A percentile compares a stretch with the other conserved stretches of the same genome.
These are phyloP conservation scores for Pseudohyphozyma bogoriensis DNA, from an alignment of 768 basidiomycete species.

Conservation along the genomic window DNA sequence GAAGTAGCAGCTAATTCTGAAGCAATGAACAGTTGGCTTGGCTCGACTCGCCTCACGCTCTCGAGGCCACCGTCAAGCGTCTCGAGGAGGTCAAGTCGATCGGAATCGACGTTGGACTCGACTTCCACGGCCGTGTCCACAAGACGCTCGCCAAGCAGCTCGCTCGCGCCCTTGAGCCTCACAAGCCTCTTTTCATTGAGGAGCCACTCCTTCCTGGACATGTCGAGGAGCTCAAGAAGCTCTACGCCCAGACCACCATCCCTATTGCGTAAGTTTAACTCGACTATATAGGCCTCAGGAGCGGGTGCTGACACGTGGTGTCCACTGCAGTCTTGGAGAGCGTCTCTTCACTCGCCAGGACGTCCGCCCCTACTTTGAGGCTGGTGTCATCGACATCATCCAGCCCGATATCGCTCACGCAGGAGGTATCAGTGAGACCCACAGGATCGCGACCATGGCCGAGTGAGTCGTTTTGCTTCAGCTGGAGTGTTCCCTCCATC, in stretches of 20 bases:
- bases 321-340: conserved; percentile 39
- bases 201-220: conserved; percentile 54
- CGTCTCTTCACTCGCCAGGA: conserved; percentile 55
- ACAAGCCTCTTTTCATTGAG: conserved; percentile 57
- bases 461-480: conserved; percentile 35
- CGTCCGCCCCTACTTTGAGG: conserved; percentile 56
- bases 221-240: conserved; percentile 53
- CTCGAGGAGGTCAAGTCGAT: conserved; percentile 48
- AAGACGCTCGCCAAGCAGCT: conserved; percentile 62
- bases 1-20: background rate
- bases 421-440: conserved; percentile 48
- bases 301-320: too few species aligned
- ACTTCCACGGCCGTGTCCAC: conserved; percentile 62
- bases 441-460: conserved; percentile 50
- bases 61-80: conserved; percentile 48
- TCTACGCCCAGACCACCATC: conserved; percentile 48
- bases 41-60: conserved; percentile 52
- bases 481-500: background rate
- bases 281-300: too few species aligned
- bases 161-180: conserved; percentile 51
- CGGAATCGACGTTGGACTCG: conserved; percentile 54
- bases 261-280: conserved; percentile 44
- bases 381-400: conserved; percentile 55
- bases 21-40: conserved; percentile 40
- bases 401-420: conserved; percentile 52